Conservation (phyloP, 1,284 basidiomycete genomes). For the Trichosporon sp. region DNA sequence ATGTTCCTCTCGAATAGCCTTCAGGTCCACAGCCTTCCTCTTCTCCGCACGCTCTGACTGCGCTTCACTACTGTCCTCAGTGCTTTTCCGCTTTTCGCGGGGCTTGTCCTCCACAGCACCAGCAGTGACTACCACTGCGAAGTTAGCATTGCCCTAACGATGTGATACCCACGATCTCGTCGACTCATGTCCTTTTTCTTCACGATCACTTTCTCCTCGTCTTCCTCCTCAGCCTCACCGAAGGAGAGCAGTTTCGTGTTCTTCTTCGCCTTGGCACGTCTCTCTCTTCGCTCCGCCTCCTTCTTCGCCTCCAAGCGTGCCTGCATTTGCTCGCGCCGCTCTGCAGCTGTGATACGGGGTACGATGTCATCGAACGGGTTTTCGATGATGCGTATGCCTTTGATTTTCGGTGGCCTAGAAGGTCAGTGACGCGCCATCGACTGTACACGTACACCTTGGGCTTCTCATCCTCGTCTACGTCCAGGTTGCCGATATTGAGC, state of each 20-base stretch:
- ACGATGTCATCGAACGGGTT: constrained; percentile 93
- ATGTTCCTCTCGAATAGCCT: constrained; percentile 66
- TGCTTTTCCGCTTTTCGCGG: constrained; percentile 9
- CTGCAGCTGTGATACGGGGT: constrained; percentile 90
- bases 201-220: constrained; percentile 50
- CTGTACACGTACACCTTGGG: constrained; percentile 68
- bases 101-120: background rate
- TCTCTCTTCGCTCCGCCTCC: constrained; percentile 67
- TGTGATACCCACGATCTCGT: constrained; percentile 61
- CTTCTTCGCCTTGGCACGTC: constrained; percentile 75
- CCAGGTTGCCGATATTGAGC: constrained; percentile 81
- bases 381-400: constrained; percentile 72
- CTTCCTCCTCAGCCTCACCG: constrained; percentile 68
- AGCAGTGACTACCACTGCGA: background rate
- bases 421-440: constrained; percentile 6
- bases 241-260: constrained; percentile 84
- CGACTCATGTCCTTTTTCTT: constrained; percentile 74
- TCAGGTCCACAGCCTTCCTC: constrained; percentile 53
- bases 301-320: constrained; percentile 68
- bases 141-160: background rate
- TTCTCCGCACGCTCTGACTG: constrained; percentile 23
- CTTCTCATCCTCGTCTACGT: constrained; percentile 71
- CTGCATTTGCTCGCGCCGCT: constrained; percentile 72
- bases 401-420: constrained; percentile 78
- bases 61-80: constrained; percentile 6